Percentiles rank a stretch among this genome's conserved stretches.
phyloP scores from a whole-genome alignment of 2,329 filamentous ascomycete species.

The Phoma sp. region DNA sequence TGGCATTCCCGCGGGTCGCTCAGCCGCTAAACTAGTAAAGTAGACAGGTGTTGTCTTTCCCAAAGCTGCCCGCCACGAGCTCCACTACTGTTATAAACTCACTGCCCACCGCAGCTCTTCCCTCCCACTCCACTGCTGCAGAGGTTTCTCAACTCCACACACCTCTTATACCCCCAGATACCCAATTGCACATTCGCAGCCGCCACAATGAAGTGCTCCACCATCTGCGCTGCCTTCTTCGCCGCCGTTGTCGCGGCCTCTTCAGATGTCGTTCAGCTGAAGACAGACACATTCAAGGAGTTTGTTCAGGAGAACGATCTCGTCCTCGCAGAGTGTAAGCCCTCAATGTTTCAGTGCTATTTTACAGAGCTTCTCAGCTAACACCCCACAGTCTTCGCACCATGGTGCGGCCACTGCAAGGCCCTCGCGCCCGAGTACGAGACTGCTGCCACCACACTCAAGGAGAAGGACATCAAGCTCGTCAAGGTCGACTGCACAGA shows the following conservation, averaged over 20 bases:
- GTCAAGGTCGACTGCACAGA: conserved; percentile 95
- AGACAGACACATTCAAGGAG: conserved; percentile 83
- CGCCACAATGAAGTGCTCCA: conserved; percentile 46
- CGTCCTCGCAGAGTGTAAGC: conserved; percentile 90
- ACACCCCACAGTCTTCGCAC: conserved; percentile 77
- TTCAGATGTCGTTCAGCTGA: conserved; percentile 86
- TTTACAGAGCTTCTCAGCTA: conserved; percentile 37
- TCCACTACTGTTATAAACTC: conserved; percentile 32
- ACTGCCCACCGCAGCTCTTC: conserved; percentile 21
- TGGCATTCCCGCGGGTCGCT: conserved; percentile 19
- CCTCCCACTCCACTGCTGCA: conserved; percentile 27
- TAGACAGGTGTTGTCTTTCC: conserved; percentile 26
- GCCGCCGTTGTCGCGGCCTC: conserved; percentile 65
- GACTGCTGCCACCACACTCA: conserved; percentile 81
- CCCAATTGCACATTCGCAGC: conserved; percentile 17
- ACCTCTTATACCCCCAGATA: conserved; percentile 18
- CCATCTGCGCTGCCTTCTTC: conserved; percentile 52
- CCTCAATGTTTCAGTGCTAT: too few relatives aligned
- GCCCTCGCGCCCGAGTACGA: conserved; percentile 93
- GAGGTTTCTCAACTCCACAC: conserved; percentile 25
- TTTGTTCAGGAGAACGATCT: conserved; percentile 88
- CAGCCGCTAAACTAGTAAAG: conserved; percentile 22
- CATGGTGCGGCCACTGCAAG: conserved; percentile 99
- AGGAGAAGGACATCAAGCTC: conserved; percentile 86
- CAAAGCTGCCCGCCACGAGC: conserved; percentile 31